A percentile compares a stretch with the other conserved stretches of the same genome.
phyloP scores from a whole-genome alignment of 371 early-diverging fungal genomes.

The Apophysomyces sp. region DNA sequence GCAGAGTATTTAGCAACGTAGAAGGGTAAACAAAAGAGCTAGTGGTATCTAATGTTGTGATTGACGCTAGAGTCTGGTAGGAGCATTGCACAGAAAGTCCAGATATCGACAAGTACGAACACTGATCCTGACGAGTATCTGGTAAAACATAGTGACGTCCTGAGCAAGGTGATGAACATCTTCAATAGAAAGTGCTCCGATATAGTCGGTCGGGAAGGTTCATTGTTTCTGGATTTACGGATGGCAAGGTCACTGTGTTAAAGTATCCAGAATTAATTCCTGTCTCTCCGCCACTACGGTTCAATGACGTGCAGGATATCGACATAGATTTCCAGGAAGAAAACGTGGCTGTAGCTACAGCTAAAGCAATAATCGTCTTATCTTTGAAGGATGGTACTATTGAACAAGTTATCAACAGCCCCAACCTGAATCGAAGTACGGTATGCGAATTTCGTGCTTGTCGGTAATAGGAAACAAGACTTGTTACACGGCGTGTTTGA shows the following conservation, averaged over 20 bases:
- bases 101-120: conserved; percentile 18
- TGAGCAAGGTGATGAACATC: no score
- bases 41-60: neutral
- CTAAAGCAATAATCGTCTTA: conserved; percentile 48
- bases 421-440: conserved; percentile 48
- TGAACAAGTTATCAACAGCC: conserved; percentile 62
- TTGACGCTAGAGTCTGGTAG: neutral
- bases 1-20: conserved; percentile 50
- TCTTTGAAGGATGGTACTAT: conserved; percentile 48
- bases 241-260: conserved; percentile 60
- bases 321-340: conserved; percentile 47
- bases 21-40: conserved; percentile 19
- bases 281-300: conserved; percentile 50
- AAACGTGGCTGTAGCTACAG: conserved; percentile 33
- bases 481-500: neutral
- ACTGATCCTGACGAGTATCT: conserved; percentile 29
- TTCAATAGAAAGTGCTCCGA: conserved; percentile 46
- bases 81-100: neutral
- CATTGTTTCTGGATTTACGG: conserved; percentile 55
- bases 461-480: conserved; percentile 20
- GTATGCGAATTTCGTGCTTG: conserved; percentile 49
- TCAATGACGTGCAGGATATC: conserved; percentile 58
- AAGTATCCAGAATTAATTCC: conserved; percentile 50
- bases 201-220: conserved; percentile 53
- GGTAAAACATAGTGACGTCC: conserved; percentile 12